These are phyloP conservation scores for Alternaria infectoria DNA, from an alignment of 2,329 filamentous ascomycete genomes.

Conservation along the genomic window DNA sequence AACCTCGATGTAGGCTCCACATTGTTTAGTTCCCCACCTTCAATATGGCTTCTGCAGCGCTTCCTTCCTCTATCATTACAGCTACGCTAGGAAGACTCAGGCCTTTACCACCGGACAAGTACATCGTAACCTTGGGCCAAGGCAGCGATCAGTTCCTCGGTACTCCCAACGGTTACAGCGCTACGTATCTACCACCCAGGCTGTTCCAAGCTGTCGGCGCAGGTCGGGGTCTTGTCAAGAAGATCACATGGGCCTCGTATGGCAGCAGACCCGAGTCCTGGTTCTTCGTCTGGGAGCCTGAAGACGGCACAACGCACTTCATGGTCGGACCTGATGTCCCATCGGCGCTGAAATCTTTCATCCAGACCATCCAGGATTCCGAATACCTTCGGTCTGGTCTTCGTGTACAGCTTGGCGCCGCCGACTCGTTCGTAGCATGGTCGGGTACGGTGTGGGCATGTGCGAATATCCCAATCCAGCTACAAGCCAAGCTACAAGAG, in stretches of 20 bases:
- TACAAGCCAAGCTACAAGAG: constrained; percentile 6
- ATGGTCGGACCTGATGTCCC: constrained; percentile 19
- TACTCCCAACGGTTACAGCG: constrained; percentile 35
- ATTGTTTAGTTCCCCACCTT: background rate
- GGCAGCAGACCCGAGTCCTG: constrained; percentile 30
- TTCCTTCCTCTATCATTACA: constrained; percentile 1
- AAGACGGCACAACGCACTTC: constrained; percentile 11
- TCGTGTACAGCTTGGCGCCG: constrained; percentile 34
- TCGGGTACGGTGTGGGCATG: constrained; percentile 23
- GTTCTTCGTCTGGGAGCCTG: constrained; percentile 34
- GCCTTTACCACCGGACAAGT: constrained; percentile 24
- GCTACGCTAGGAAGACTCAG: constrained; percentile 21
- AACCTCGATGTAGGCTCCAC: background rate
- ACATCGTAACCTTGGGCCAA: constrained; percentile 36
- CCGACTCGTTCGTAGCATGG: constrained; percentile 34
- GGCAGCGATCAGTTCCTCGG: constrained; percentile 29
- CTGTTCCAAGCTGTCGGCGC: background rate
- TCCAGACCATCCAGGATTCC: constrained; percentile 2
- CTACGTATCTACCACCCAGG: background rate
- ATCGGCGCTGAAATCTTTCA: constrained; percentile 8
- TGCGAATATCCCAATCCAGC: constrained; percentile 15
- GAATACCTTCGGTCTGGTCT: constrained; percentile 8
- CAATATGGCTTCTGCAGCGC: constrained; percentile 7
- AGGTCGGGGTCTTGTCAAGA: constrained; percentile 9
- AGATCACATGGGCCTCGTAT: constrained; percentile 35